A percentile compares a stretch with the other conserved stretches of the same genome.
Conservation (phyloP, 345 rosid species). For the Rhodamnia rubescens region DNA sequence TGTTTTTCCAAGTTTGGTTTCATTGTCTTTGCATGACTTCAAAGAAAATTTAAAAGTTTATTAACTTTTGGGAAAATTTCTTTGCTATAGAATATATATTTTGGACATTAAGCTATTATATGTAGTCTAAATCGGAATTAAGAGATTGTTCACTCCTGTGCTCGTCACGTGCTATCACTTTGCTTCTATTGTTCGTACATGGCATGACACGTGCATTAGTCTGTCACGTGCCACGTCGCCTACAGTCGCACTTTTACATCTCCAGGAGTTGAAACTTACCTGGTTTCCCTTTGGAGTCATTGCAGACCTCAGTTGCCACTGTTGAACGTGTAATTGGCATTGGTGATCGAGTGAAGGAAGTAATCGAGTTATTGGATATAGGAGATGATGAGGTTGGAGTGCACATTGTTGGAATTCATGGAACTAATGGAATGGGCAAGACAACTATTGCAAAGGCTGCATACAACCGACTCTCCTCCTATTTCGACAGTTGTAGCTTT, state of each 20-base stretch:
- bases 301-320: neutral
- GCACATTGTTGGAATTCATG: neutral
- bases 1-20: too few species aligned
- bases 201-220: too few species aligned
- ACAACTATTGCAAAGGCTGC: neutral
- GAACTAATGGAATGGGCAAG: neutral
- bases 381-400: fast-evolving
- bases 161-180: too few species aligned
- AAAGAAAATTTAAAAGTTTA: too few species aligned
- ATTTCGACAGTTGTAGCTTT: neutral
- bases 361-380: neutral
- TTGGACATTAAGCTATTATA: too few species aligned
- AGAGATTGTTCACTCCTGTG: too few species aligned
- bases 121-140: too few species aligned
- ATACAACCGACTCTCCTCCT: neutral
- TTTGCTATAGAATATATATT: too few species aligned
- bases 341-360: neutral
- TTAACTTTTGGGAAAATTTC: too few species aligned
- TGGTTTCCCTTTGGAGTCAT: neutral
- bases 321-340: neutral
- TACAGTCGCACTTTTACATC: neutral
- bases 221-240: too few species aligned
- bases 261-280: neutral
- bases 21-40: too few species aligned
- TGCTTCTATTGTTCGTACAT: too few species aligned